Conservation (phyloP, 768 basidiomycete genomes). For the Auricularia heimuer region DNA sequence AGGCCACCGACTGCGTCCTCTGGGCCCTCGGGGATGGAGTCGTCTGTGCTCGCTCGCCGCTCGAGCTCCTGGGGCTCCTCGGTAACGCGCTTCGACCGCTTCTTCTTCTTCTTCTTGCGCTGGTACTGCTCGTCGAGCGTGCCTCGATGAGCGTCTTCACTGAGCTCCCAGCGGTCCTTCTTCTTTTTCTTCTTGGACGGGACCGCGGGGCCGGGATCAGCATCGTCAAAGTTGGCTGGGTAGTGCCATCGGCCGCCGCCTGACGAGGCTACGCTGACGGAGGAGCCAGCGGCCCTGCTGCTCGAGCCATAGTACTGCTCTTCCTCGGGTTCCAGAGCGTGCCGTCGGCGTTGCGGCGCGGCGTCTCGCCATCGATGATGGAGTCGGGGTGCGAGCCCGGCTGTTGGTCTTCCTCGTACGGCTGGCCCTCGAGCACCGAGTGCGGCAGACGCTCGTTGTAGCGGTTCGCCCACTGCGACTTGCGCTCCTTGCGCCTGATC, state of each 20-base stretch:
- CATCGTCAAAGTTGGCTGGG: constrained; percentile 73
- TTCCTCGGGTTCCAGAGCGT: constrained; percentile 65
- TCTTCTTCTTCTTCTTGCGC: constrained; percentile 46
- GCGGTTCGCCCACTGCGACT: constrained; percentile 78
- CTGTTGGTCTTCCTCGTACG: constrained; percentile 75
- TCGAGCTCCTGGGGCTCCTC: constrained; percentile 1
- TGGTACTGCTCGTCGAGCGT: constrained; percentile 32
- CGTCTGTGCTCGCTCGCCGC: neutral
- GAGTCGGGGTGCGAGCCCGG: constrained; percentile 19
- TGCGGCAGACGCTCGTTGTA: constrained; percentile 73
- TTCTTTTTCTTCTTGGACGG: constrained; percentile 57
- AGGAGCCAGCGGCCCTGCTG: constrained; percentile 28
- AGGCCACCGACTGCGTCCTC: constrained; percentile 66
- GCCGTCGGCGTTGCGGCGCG: constrained; percentile 33
- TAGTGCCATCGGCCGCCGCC: constrained; percentile 67
- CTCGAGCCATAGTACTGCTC: constrained; percentile 56
- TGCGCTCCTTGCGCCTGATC: constrained; percentile 65
- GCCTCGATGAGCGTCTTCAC: constrained; percentile 67
- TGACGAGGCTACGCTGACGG: constrained; percentile 19
- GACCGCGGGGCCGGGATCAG: constrained; percentile 25
- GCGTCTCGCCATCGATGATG: constrained; percentile 20
- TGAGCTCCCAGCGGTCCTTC: constrained; percentile 82
- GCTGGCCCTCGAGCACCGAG: constrained; percentile 59
- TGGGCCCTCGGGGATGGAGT: constrained; percentile 38
- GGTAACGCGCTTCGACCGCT: constrained; percentile 43